Evolutionary conservation across 768 basidiomycete species (phyloP).

Genomic region (Tylopilus felleus): DNA sequence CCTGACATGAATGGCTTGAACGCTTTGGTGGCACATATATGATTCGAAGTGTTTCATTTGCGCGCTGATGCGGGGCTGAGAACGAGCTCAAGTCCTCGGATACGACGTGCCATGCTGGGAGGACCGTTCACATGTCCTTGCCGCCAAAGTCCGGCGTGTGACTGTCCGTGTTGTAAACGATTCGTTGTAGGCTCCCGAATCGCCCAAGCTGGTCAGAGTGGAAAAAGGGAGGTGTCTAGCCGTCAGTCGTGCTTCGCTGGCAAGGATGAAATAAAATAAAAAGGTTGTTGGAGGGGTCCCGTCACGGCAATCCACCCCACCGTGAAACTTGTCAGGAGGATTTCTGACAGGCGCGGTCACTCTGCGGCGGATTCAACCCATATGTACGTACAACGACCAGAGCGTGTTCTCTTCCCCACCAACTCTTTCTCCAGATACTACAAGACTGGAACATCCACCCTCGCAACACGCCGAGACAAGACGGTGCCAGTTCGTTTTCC

Average conservation of each 20-base stretch:
- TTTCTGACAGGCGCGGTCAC: conserved; percentile 6
- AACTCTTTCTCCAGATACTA: not conserved
- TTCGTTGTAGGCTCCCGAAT: conserved; percentile 2
- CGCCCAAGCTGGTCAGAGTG: conserved; percentile 1
- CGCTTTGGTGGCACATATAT: not conserved
- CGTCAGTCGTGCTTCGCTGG: not conserved
- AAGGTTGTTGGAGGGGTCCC: not conserved
- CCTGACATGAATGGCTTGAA: not conserved
- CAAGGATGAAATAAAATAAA: not conserved
- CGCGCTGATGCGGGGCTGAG: not conserved
- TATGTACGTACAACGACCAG: conserved; percentile 8
- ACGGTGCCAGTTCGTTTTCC: not conserved
- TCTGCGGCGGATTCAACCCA: conserved; percentile 10
- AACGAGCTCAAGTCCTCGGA: conserved; percentile 18
- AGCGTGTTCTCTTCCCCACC: not conserved
- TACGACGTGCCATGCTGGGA: not conserved
- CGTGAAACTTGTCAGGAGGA: conserved; percentile 21
- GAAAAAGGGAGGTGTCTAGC: conserved; percentile 9
- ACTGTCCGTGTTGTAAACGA: conserved; percentile 3
- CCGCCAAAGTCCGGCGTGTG: not conserved
- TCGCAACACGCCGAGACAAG: conserved; percentile 18
- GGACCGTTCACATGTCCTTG: not conserved
- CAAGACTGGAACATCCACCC: conserved; percentile 4
- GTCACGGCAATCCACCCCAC: too few relatives aligned
- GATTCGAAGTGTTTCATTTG: conserved; percentile 22